Conservation (phyloP, 2,329 filamentous ascomycete species). For the Monosporascus sp. region DNA sequence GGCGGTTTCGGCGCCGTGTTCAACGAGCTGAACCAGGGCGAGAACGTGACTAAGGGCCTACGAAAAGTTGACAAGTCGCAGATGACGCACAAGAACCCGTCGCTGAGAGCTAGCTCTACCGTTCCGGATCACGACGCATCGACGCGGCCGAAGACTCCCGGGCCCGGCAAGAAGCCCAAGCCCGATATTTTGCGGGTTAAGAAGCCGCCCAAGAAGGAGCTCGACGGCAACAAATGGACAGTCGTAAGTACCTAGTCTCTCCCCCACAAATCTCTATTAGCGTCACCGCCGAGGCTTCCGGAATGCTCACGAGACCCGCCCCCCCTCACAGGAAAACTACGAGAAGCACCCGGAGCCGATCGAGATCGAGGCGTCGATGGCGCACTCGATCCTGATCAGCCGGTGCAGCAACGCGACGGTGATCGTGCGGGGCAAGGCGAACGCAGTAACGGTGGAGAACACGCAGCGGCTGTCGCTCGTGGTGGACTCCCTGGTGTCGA, state of each 20-base stretch:
- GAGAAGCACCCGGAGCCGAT: conserved; percentile 70
- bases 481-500: conserved; percentile 83
- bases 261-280: background rate
- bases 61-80: conserved; percentile 91
- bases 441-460: conserved; percentile 95
- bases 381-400: conserved; percentile 87
- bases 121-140: conserved; percentile 56
- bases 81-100: conserved; percentile 98
- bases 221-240: conserved; percentile 90
- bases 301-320: conserved; percentile 7
- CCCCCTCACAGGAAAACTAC: conserved; percentile 68
- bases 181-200: conserved; percentile 79
- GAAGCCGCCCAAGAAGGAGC: conserved; percentile 72
- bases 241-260: conserved; percentile 49
- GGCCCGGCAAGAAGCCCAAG: conserved; percentile 82
- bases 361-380: conserved; percentile 74
- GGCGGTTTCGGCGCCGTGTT: conserved; percentile 83
- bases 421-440: conserved; percentile 86
- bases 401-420: conserved; percentile 88
- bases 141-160: conserved; percentile 72
- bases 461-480: conserved; percentile 77
- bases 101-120: conserved; percentile 66
- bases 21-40: conserved; percentile 82
- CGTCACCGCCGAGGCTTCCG: background rate
- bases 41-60: conserved; percentile 79